A percentile compares a stretch with the other conserved stretches of the same genome.
Conservation (phyloP, 768 basidiomycete species). For the Mycena chlorophos region DNA sequence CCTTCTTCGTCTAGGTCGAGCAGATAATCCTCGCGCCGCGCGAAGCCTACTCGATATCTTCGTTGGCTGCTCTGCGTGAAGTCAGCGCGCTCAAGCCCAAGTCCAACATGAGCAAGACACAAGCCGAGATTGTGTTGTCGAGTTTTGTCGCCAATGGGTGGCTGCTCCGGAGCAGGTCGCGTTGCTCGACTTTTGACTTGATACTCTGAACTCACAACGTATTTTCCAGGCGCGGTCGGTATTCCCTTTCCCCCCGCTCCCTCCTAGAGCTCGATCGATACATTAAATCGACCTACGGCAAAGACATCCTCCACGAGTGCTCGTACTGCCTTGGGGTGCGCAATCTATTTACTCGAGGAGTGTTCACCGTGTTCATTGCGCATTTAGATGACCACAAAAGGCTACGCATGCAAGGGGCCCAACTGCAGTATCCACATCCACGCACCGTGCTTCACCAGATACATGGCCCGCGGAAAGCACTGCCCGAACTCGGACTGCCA, state of each 20-base stretch:
- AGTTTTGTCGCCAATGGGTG: slow-evolving; percentile 86
- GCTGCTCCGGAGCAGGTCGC: slow-evolving; percentile 71
- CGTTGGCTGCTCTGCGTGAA: slow-evolving; percentile 74
- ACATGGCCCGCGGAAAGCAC: slow-evolving; percentile 39
- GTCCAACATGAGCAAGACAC: slow-evolving; percentile 67
- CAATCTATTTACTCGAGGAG: too few relatives aligned
- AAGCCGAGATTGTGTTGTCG: slow-evolving; percentile 67
- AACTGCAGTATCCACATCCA: slow-evolving; percentile 71
- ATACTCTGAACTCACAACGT: not conserved
- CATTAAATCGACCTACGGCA: slow-evolving; percentile 69
- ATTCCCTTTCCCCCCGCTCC: slow-evolving; percentile 74
- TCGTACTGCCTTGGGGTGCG: slow-evolving; percentile 73
- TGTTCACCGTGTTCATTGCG: not conserved
- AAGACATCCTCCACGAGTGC: slow-evolving; percentile 72
- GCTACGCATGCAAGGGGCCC: slow-evolving; percentile 57
- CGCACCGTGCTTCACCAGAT: slow-evolving; percentile 59
- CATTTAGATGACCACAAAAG: slow-evolving; percentile 64
- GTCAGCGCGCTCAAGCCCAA: slow-evolving; percentile 58
- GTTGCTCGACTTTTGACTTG: slow-evolving; percentile 26
- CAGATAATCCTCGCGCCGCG: slow-evolving; percentile 82
- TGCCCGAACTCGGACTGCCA: slow-evolving; percentile 64
- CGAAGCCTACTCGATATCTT: slow-evolving; percentile 74
- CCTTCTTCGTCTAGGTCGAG: slow-evolving; percentile 58
- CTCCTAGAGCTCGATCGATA: slow-evolving; percentile 74
- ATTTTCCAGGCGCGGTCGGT: slow-evolving; percentile 58